phyloP scores from a whole-genome alignment of 345 rosid genomes.

The Hevea brasiliensis region DNA sequence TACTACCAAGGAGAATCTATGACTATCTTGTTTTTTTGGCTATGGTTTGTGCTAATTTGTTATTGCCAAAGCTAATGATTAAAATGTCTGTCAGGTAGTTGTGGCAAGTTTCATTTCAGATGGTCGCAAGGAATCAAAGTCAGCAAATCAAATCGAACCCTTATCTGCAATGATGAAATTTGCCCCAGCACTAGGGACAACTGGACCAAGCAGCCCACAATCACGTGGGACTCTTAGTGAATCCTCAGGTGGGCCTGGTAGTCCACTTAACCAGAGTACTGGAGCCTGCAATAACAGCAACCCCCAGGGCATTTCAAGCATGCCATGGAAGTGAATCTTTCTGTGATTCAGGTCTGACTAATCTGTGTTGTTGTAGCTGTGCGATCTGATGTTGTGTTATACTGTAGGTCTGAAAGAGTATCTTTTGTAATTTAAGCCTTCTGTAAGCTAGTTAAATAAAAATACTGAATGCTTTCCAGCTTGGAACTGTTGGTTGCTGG shows the following conservation, averaged over 20 bases:
- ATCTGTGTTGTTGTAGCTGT: conserved; percentile 26
- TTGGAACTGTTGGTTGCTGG: conserved; percentile 11
- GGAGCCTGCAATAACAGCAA: conserved; percentile 50
- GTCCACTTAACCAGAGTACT: conserved; percentile 58
- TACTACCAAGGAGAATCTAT: neutral
- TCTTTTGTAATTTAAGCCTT: conserved; percentile 18
- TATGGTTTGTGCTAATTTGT: neutral
- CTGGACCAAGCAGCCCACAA: conserved; percentile 48
- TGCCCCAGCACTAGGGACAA: conserved; percentile 5
- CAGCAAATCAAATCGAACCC: conserved; percentile 37
- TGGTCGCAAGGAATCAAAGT: conserved; percentile 45
- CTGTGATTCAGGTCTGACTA: conserved; percentile 10
- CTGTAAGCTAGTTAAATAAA: conserved; percentile 18
- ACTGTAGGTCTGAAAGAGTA: conserved; percentile 15
- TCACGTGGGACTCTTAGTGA: conserved; percentile 59
- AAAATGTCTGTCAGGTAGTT: conserved; percentile 45
- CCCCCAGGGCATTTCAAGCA: conserved; percentile 41
- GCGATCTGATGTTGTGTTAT: conserved; percentile 19
- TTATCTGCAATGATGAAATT: conserved; percentile 26
- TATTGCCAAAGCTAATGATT: neutral
- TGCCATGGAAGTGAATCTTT: conserved; percentile 54
- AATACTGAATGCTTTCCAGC: conserved; percentile 16
- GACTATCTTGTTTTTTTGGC: neutral
- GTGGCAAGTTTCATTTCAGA: conserved; percentile 67
- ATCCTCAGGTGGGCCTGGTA: conserved; percentile 59